Conservation (phyloP, 2,329 filamentous ascomycete species). For the Lizonia empirigonia region DNA sequence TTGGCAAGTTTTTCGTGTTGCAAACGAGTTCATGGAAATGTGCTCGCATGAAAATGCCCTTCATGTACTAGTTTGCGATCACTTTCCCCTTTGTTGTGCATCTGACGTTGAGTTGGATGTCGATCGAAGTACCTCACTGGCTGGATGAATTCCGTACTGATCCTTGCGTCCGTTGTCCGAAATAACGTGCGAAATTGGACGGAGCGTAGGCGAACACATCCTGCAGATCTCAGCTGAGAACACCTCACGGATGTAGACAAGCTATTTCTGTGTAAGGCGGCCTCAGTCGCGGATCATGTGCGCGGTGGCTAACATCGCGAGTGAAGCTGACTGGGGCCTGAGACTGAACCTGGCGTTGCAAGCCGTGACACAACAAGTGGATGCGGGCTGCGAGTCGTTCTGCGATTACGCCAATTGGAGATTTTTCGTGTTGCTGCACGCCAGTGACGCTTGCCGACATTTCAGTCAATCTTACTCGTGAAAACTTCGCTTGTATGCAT, state of each 20-base stretch:
- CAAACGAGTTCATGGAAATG: neutral
- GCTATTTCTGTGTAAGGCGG: neutral
- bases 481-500: constrained; percentile 17
- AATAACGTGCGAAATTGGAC: constrained; percentile 18
- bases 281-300: neutral
- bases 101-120: constrained; percentile 7
- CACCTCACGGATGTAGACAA: constrained; percentile 1
- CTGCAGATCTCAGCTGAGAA: constrained; percentile 8
- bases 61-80: constrained; percentile 12
- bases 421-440: constrained; percentile 11
- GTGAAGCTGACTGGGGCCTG: too few species aligned
- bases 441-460: constrained; percentile 13
- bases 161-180: too few species aligned
- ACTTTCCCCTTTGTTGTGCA: constrained; percentile 16
- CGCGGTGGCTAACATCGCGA: constrained; percentile 11
- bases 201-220: constrained; percentile 11
- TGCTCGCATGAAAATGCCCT: constrained; percentile 2
- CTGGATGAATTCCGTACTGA: constrained; percentile 7
- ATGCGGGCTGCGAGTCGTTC: neutral
- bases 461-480: constrained; percentile 14
- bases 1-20: constrained; percentile 5
- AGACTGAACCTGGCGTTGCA: constrained; percentile 7
- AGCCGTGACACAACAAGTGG: constrained; percentile 1
- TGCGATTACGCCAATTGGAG: constrained; percentile 13
- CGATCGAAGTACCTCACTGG: constrained; percentile 6